Evolutionary conservation across 1,284 basidiomycete species (phyloP), one percentile per base, ranked within the genome.

Genomic region (Kwoniella shivajii): DNA sequence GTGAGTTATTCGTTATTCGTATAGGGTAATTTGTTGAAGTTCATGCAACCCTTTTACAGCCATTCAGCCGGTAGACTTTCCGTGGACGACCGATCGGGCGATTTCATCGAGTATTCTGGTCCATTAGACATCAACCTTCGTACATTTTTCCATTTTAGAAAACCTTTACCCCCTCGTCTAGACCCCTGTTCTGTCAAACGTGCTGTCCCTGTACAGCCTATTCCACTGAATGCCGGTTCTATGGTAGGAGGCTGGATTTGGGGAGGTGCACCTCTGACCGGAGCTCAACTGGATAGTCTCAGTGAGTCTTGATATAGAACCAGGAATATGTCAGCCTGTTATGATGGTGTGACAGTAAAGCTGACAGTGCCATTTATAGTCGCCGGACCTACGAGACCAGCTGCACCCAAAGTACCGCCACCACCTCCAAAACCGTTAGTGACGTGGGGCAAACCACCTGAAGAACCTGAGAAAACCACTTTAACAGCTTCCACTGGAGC

Each of bases 111-210:
- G 43, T 71, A 76, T 56, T 56, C 56, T 13, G 63, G 65, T 2
- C 76, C 77, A 4, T 55, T 75, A 18, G 75, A 76, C 51, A 74
- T 79, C 39, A 61, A 73, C 27, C 67, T 78, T 7, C 69, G 73
- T n/a, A 78, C 78, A 3, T 60, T 79, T n/a, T 78, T 79, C 72
- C 65, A 75, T 54, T 74, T 75, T 61, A 68, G 74, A 43, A 78
- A 79, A 63, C 77, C 78, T 4, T 66, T 75, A 30, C 72, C 73
- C 4, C 77, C 78, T 0, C 60, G 75, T 16, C 50, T 76, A 14
- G 75, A 76, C 51, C 73, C 75, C 10, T 71, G 68, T 36, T 50
- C 57, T 1, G 39, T 69, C 38, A 74, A 72, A 39, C 61, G 56
- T 18, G 60, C 69, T 0, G 42, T 75, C 1, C 73, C 74, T 6